These are phyloP conservation scores for Crotalaria pallida DNA, from an alignment of 306 rosid species.

Conservation along the genomic window DNA sequence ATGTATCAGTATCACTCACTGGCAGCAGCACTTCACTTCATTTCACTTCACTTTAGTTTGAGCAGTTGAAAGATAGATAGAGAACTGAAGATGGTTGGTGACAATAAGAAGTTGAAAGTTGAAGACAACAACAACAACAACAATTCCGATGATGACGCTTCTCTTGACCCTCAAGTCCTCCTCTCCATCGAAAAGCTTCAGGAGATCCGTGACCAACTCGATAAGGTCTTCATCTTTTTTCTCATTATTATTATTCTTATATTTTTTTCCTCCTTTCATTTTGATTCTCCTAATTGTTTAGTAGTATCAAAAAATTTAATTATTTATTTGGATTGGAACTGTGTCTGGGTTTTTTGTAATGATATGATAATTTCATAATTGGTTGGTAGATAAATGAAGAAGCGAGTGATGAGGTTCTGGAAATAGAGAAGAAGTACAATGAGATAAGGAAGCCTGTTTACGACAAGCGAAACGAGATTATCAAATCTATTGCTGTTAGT, in stretches of 20 bases:
- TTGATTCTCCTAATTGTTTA: neutral
- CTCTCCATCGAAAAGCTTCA: conserved; percentile 77
- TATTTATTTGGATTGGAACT: no score
- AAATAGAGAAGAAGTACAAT: conserved; percentile 87
- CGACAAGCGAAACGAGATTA: conserved; percentile 66
- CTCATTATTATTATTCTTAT: no score
- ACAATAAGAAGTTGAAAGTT: conserved; percentile 58
- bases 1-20: no score
- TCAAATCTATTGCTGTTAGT: conserved; percentile 83
- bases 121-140: no score
- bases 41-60: neutral
- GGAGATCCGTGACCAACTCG: conserved; percentile 90
- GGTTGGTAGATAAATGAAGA: conserved; percentile 86
- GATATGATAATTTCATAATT: no score
- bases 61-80: neutral
- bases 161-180: conserved; percentile 68
- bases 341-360: no score
- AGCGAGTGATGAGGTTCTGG: conserved; percentile 84
- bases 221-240: no score
- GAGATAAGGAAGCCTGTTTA: conserved; percentile 79
- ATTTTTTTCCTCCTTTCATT: neutral
- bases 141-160: no score
- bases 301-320: no score
- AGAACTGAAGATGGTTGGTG: conserved; percentile 49
- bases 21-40: no score